Conservation (phyloP, 2,329 filamentous ascomycete species). For the Fusarium mexicanum region DNA sequence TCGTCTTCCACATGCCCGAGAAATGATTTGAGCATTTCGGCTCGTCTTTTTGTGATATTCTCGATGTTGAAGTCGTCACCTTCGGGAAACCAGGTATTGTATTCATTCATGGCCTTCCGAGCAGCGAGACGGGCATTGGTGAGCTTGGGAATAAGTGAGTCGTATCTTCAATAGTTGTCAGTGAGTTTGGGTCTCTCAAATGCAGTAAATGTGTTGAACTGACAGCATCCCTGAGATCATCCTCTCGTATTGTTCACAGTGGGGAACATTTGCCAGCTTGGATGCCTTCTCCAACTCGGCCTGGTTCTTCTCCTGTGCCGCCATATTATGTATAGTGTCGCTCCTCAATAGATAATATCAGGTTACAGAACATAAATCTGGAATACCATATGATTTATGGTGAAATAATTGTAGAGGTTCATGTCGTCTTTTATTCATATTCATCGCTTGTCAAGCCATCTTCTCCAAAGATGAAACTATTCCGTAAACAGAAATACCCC, state of each 20-base stretch:
- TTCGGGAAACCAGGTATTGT: slow-evolving; percentile 61
- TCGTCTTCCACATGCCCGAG: slow-evolving; percentile 55
- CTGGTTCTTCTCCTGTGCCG: slow-evolving; percentile 13
- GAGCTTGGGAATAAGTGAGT: slow-evolving; percentile 56
- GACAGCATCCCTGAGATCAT: slow-evolving; percentile 73
- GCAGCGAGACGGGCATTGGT: slow-evolving; percentile 57
- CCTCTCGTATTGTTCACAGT: slow-evolving; percentile 69
- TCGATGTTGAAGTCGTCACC: slow-evolving; percentile 31
- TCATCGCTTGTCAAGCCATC: not conserved
- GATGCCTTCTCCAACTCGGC: slow-evolving; percentile 27
- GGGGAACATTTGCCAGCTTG: slow-evolving; percentile 59
- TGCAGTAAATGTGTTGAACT: not conserved
- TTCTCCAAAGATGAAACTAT: not conserved
- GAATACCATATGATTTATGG: fast-evolving
- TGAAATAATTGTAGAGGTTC: fast-evolving
- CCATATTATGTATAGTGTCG: not conserved
- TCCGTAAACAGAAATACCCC: slow-evolving; percentile 13
- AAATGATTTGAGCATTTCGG: slow-evolving; percentile 54
- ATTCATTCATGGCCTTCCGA: slow-evolving; percentile 60
- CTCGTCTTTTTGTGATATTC: slow-evolving; percentile 38
- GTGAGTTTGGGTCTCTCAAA: fast-evolving
- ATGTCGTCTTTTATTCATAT: not conserved
- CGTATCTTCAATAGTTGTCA: slow-evolving; percentile 50
- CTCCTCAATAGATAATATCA: fast-evolving
- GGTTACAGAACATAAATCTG: fast-evolving